Percentiles rank a stretch among this genome's conserved stretches.
These are phyloP conservation scores for Serendipita vermifera DNA, from an alignment of 768 basidiomycete genomes.

Conservation along the genomic window DNA sequence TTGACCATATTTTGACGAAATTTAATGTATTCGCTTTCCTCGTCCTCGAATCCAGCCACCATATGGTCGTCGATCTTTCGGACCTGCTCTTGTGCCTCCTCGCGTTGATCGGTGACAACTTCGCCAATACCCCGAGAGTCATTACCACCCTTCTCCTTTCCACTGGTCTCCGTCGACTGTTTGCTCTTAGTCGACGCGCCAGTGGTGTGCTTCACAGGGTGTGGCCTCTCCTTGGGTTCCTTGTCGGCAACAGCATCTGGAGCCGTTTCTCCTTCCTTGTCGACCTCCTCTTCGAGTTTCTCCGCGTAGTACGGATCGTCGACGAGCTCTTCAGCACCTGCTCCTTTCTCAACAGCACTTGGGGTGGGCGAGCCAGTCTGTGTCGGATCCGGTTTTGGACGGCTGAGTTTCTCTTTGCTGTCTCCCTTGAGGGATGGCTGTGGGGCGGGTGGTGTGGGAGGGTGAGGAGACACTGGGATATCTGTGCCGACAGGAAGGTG, in stretches of 20 bases:
- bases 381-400: too few species aligned
- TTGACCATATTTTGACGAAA: slow-evolving; percentile 17
- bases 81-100: background rate
- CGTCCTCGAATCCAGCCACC: background rate
- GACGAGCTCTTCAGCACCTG: background rate
- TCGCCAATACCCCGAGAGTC: background rate
- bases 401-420: too few species aligned
- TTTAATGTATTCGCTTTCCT: slow-evolving; percentile 16
- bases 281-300: background rate
- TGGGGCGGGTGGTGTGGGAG: slow-evolving; percentile 21
- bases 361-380: too few species aligned
- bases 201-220: slow-evolving; percentile 13
- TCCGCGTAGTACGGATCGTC: background rate
- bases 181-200: slow-evolving; percentile 13
- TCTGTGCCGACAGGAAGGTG: slow-evolving; percentile 44
- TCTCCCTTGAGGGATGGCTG: slow-evolving; percentile 12
- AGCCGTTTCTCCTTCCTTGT: background rate
- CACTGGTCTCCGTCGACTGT: background rate
- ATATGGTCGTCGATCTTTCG: background rate
- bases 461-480: slow-evolving; percentile 39
- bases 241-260: background rate
- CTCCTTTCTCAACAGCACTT: background rate
- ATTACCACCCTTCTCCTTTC: background rate
- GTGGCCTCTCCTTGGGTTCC: background rate
- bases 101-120: background rate